Base-by-base conservation (phyloP, 345 rosid genomes). In the Clarkia xantiana region DNA sequence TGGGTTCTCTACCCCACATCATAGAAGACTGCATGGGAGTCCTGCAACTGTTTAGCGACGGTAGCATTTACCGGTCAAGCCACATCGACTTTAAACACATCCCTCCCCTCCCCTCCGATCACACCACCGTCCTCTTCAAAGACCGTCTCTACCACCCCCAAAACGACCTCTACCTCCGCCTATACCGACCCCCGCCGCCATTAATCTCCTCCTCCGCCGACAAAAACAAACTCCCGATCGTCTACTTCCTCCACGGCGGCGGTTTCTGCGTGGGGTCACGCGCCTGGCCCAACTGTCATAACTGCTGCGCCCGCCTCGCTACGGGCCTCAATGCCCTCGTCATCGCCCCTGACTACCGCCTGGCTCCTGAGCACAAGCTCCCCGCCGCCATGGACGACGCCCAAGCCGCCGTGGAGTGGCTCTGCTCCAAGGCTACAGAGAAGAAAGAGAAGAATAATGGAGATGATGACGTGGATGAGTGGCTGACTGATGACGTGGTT, bases 181-280 rank as follows among this genome's bases (percentile, higher is more conserved):
- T 86, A 43, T 86, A 79, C 72, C 79, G 72, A 56, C 75, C 82
- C 52, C 12, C 82, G 52, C 12, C 13, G 15, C 47, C 60, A 3
- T 10, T 19, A 7, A 17, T 38, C 47, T 0, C 10, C 56, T 5
- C 18, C 20, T 19, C 11, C 3, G 7, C 54, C 16, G 9, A 29
- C 10, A 10, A 18, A 3, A 7, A 15, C 0, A 65, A 48, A 43
- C 62, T 77, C 14, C 84, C 81, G 10, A 47, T 79, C 54, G 22
- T 71, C 15, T 14, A 66, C 45, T 78, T 51, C 62, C 63, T 88
- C 58, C 97, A 82, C 47, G 97, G 97, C 0, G 97, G 97, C 2
- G 97, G 97, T 0, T 88, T 88, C 42, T 88, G 94, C 47, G 63
- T 84, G 1, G 94, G 97, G 36, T 79, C 94, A 5, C 73, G 82